phyloP scores from a whole-genome alignment of 352 stramenopile species.

The Phytopythium chamaehyphon region DNA sequence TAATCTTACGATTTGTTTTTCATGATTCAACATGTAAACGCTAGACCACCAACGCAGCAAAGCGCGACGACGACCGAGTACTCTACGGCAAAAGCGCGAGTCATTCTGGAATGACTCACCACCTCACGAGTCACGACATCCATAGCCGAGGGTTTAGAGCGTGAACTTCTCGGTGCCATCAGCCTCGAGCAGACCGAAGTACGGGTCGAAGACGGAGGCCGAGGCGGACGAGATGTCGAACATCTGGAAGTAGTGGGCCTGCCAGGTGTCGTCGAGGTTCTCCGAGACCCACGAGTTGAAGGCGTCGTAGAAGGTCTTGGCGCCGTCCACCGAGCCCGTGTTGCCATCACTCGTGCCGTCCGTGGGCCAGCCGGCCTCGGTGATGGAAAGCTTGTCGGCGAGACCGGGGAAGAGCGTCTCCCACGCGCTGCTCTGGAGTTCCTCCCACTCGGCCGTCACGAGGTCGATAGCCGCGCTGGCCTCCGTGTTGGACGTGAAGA shows the following conservation, averaged over 20 bases:
- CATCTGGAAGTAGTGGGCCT: conserved; percentile 61
- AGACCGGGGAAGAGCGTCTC: conserved; percentile 38
- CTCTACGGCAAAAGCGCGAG: no score
- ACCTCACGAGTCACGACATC: no score
- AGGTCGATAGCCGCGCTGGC: conserved; percentile 37
- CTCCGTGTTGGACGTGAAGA: conserved; percentile 37
- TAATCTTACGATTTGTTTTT: conserved; percentile 1
- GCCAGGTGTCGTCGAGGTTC: conserved; percentile 26
- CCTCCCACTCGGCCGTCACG: conserved; percentile 37
- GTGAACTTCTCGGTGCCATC: conserved; percentile 36
- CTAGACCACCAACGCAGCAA: no score
- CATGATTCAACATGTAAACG: no score
- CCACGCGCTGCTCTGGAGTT: conserved; percentile 26
- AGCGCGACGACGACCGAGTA: no score
- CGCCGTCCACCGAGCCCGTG: conserved; percentile 30
- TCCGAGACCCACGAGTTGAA: conserved; percentile 25
- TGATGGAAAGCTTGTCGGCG: conserved; percentile 43
- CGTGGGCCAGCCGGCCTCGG: conserved; percentile 63
- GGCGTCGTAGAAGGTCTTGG: conserved; percentile 36
- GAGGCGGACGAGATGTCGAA: conserved; percentile 47
- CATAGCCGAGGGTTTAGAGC: conserved; percentile 9
- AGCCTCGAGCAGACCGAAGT: conserved; percentile 39
- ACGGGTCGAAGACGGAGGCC: conserved; percentile 36
- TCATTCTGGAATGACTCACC: no score
- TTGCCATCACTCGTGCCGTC: conserved; percentile 33